phyloP scores from a whole-genome alignment of 2,329 filamentous ascomycete genomes.

The Phialocephala sp. region DNA sequence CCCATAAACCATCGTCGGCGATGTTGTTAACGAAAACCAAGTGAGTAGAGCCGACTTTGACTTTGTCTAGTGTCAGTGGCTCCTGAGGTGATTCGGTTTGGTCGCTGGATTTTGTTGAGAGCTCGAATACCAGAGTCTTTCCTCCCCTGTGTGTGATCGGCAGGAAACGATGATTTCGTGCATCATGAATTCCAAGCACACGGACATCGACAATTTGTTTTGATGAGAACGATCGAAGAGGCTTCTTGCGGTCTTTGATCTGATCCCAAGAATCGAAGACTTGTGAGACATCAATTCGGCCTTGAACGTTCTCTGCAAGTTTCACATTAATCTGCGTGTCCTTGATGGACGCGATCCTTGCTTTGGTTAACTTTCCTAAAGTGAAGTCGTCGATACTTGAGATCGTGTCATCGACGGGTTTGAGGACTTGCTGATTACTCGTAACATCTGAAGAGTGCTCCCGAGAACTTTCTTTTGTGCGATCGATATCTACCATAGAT shows the following conservation, averaged over 20 bases:
- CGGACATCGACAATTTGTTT: slow-evolving; percentile 76
- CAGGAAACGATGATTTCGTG: slow-evolving; percentile 87
- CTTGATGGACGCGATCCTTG: slow-evolving; percentile 82
- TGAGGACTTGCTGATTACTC: slow-evolving; percentile 51
- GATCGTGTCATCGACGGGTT: slow-evolving; percentile 69
- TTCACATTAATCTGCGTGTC: slow-evolving; percentile 92
- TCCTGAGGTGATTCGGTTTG: slow-evolving; percentile 59
- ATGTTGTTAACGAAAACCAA: slow-evolving; percentile 93
- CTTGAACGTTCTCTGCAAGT: slow-evolving; percentile 84
- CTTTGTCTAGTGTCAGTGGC: slow-evolving; percentile 71
- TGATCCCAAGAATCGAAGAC: slow-evolving; percentile 88
- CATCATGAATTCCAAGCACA: slow-evolving; percentile 87
- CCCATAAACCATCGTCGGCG: slow-evolving; percentile 80
- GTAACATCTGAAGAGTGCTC: slow-evolving; percentile 39
- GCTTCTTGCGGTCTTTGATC: slow-evolving; percentile 80
- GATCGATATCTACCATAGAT: slow-evolving; percentile 60
- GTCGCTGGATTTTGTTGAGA: slow-evolving; percentile 77
- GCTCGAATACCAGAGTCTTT: slow-evolving; percentile 81
- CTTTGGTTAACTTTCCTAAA: slow-evolving; percentile 76
- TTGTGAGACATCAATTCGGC: slow-evolving; percentile 92
- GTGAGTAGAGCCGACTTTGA: slow-evolving; percentile 74
- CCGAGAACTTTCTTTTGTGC: slow-evolving; percentile 51
- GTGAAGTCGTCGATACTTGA: slow-evolving; percentile 73
- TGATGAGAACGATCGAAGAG: slow-evolving; percentile 74
- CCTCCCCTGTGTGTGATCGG: slow-evolving; percentile 85